phyloP scores from a whole-genome alignment of 1,284 basidiomycete genomes.

The Megacollybia platyphylla region DNA sequence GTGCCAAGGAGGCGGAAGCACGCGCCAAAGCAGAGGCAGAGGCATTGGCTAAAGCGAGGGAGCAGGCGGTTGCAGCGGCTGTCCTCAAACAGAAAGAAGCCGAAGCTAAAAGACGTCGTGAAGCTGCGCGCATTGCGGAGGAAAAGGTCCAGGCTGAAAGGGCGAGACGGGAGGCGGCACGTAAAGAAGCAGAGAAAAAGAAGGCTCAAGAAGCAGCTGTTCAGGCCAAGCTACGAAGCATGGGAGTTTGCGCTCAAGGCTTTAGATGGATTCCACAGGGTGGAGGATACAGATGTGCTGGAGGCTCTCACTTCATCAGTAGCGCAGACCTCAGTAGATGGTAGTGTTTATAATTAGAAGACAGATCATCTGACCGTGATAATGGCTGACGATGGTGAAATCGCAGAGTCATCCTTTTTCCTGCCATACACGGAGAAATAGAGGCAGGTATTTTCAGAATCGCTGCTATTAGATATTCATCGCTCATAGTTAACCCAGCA shows the following conservation, averaged over 20 bases:
- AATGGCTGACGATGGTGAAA: too few species aligned
- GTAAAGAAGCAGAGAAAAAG: constrained; percentile 15
- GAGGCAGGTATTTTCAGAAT: too few species aligned
- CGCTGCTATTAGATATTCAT: too few species aligned
- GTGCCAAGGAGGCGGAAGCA: constrained; percentile 9
- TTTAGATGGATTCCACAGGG: constrained; percentile 35
- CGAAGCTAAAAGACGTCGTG: constrained; percentile 13
- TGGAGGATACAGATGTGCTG: constrained; percentile 40
- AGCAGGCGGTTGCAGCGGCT: constrained; percentile 4
- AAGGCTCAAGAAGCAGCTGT: constrained; percentile 23
- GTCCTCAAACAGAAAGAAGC: constrained; percentile 9
- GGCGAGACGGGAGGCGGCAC: constrained; percentile 19
- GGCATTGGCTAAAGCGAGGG: constrained; percentile 12
- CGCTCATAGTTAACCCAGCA: background rate
- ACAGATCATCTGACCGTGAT: too few species aligned
- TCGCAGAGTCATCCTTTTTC: too few species aligned
- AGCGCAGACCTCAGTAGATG: constrained; percentile 15
- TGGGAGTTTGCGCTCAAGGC: constrained; percentile 42
- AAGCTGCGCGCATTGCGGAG: constrained; percentile 14
- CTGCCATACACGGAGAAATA: too few species aligned
- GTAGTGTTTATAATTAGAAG: too few species aligned
- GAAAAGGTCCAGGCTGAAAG: constrained; percentile 11
- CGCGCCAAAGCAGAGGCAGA: constrained; percentile 14
- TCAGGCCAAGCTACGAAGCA: constrained; percentile 28
- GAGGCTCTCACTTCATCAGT: constrained; percentile 35